phyloP scores from a whole-genome alignment of 2,329 filamentous ascomycete genomes.

The Alternaria consortialis region DNA sequence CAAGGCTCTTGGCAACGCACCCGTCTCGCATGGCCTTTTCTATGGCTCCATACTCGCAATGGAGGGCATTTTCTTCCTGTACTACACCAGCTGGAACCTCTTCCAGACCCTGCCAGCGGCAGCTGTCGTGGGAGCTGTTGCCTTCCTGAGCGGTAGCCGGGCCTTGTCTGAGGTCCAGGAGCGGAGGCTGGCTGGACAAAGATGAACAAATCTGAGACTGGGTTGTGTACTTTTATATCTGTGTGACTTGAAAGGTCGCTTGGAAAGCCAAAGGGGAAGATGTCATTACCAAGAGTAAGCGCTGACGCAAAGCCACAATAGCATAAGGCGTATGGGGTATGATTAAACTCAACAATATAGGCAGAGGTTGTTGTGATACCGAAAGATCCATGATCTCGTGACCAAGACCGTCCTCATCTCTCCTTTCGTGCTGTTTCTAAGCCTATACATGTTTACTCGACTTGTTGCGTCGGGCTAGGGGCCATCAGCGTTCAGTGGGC shows the following conservation, averaged over 20 bases:
- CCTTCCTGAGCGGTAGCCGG: conserved; percentile 87
- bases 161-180: conserved; percentile 93
- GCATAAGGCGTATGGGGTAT: neutral
- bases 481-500: neutral
- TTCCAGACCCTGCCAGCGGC: conserved; percentile 86
- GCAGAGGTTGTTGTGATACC: neutral
- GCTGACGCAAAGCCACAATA: neutral
- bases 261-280: neutral
- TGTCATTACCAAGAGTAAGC: neutral
- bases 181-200: conserved; percentile 77
- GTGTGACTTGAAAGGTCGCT: neutral
- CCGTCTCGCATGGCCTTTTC: conserved; percentile 83
- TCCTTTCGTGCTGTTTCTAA: neutral
- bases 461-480: neutral
- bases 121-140: conserved; percentile 71
- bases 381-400: neutral
- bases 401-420: neutral
- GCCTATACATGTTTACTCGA: neutral
- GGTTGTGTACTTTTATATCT: neutral
- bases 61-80: conserved; percentile 92
- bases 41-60: conserved; percentile 86
- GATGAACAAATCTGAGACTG: conserved; percentile 51
- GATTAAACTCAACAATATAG: neutral
- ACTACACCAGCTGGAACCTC: conserved; percentile 91
- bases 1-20: conserved; percentile 78